Evolutionary conservation across 257 asterid genomes (phyloP).

Genomic region (Nemophila menziesii): DNA sequence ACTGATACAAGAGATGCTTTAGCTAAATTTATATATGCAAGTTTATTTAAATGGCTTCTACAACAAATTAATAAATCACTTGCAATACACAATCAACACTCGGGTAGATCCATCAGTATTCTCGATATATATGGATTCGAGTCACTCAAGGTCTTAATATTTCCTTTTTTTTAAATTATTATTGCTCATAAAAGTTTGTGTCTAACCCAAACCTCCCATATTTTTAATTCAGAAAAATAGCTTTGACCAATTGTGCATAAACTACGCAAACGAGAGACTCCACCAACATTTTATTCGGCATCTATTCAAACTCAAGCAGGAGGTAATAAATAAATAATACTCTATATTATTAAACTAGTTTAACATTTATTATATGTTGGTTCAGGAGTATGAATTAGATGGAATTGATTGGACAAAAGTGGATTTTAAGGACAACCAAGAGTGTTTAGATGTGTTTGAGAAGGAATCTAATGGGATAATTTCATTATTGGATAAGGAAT

Average conservation of each 20-base stretch:
- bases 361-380: background rate
- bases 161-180: background rate
- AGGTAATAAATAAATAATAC: background rate
- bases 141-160: slow-evolving; percentile 40
- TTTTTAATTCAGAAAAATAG: slow-evolving; percentile 7
- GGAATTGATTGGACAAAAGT: slow-evolving; percentile 7
- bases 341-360: background rate
- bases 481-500: slow-evolving; percentile 47
- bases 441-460: slow-evolving; percentile 8
- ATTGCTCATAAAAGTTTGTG: background rate
- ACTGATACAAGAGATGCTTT: slow-evolving; percentile 50
- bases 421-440: slow-evolving; percentile 7
- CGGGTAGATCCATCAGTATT: slow-evolving; percentile 44
- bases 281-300: slow-evolving; percentile 19
- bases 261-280: slow-evolving; percentile 19
- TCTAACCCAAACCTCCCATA: background rate
- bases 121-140: slow-evolving; percentile 70
- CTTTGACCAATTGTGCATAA: slow-evolving; percentile 21
- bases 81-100: slow-evolving; percentile 27
- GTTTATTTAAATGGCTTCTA: slow-evolving; percentile 73
- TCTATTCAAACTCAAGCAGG: slow-evolving; percentile 5
- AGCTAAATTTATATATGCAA: slow-evolving; percentile 50
- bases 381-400: slow-evolving; percentile 4
- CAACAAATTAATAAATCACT: slow-evolving; percentile 46
- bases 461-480: slow-evolving; percentile 37